A percentile compares a stretch with the other conserved stretches of the same genome.
These are phyloP conservation scores for Eimeria necatrix DNA, from an alignment of 169 alveolate species.

Conservation along the genomic window DNA sequence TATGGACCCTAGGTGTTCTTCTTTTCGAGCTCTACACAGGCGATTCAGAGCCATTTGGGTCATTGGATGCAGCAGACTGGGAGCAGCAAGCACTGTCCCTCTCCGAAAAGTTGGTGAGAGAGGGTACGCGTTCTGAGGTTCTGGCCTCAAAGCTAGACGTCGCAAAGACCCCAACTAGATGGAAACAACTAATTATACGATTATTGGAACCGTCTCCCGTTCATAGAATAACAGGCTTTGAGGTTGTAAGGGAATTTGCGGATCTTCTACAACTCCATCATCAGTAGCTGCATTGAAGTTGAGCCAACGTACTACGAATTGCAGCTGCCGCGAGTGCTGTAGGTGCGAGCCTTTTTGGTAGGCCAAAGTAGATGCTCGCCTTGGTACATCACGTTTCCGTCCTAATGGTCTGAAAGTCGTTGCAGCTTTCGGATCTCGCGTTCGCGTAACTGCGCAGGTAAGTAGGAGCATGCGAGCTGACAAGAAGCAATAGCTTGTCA, in stretches of 20 bases:
- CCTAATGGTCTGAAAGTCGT: no score
- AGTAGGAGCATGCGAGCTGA: no score
- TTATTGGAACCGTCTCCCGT: neutral
- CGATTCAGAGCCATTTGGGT: neutral
- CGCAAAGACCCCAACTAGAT: neutral
- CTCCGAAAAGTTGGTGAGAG: neutral
- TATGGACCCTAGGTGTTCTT: slow-evolving; percentile 25
- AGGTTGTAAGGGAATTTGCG: neutral
- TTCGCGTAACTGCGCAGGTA: no score
- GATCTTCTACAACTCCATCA: neutral
- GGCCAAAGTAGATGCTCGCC: no score
- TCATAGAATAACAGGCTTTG: neutral
- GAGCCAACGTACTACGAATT: no score
- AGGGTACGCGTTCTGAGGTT: neutral
- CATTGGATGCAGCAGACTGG: neutral
- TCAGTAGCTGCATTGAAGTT: neutral
- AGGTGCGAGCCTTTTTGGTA: no score
- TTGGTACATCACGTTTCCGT: no score
- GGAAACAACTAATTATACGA: slow-evolving; percentile 7
- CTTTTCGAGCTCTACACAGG: slow-evolving; percentile 26
- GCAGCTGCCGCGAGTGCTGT: no score
- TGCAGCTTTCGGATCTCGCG: no score
- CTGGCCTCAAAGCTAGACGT: neutral
- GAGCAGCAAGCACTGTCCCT: neutral
- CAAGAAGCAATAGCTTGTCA: no score